These are phyloP conservation scores for Rubus parviflorus DNA, from an alignment of 306 rosid species.

Conservation along the genomic window DNA sequence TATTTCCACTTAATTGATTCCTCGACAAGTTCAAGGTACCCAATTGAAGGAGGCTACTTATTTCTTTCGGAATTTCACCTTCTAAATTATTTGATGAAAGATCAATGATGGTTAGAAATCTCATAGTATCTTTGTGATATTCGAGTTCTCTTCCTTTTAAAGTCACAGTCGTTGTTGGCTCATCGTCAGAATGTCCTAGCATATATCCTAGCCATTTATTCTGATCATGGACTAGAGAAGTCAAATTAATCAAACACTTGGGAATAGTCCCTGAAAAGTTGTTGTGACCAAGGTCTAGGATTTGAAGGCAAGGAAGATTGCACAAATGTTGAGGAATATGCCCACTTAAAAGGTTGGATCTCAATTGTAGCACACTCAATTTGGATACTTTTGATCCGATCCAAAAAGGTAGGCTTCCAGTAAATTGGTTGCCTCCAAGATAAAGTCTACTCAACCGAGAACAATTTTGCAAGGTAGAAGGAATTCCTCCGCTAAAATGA, in stretches of 20 bases:
- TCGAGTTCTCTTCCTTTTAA: not conserved
- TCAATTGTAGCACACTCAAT: not conserved
- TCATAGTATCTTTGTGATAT: rapidly evolving
- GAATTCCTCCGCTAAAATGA: not conserved
- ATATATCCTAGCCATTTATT: too few species aligned
- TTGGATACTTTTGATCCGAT: not conserved
- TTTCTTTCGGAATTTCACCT: not conserved
- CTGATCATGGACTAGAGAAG: not conserved
- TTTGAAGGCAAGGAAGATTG: not conserved
- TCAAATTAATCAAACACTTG: not conserved
- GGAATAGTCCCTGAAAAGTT: not conserved
- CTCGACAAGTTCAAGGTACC: not conserved
- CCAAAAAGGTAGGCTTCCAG: not conserved
- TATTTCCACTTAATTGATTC: not conserved
- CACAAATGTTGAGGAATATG: not conserved
- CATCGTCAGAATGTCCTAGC: too few species aligned
- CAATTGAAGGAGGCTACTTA: not conserved
- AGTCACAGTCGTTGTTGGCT: not conserved
- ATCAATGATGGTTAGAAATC: rapidly evolving
- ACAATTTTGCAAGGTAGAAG: not conserved
- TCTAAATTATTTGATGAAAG: slow-evolving; percentile 1
- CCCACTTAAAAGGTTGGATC: not conserved
- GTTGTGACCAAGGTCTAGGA: not conserved
- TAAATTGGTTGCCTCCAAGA: not conserved
- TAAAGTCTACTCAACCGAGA: rapidly evolving